Conservation (phyloP, 306 rosid species). For the Canavalia ensiformis region DNA sequence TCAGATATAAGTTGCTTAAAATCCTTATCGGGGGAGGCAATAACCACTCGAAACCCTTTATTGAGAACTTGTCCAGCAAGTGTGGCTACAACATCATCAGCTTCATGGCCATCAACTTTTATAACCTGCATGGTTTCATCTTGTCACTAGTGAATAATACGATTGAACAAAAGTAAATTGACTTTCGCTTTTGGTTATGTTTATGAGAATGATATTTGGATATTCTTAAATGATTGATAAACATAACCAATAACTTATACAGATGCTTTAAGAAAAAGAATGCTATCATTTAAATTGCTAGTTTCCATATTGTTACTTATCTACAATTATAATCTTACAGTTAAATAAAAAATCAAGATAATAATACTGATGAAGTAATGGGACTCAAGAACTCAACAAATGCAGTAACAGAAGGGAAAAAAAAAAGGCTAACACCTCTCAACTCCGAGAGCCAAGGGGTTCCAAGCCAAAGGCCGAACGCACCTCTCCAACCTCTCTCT, state of each 20-base stretch:
- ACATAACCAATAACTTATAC: not conserved
- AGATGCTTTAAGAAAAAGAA: slow-evolving; percentile 4
- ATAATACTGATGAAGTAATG: not conserved
- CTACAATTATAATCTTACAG: not conserved
- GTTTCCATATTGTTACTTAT: not conserved
- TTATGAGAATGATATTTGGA: not conserved
- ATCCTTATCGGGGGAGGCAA: slow-evolving; percentile 98
- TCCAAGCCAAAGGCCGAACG: too few relatives aligned
- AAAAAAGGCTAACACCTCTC: too few relatives aligned
- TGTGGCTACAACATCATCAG: slow-evolving; percentile 96
- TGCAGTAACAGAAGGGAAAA: too few relatives aligned
- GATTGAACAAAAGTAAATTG: not conserved
- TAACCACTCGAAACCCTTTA: slow-evolving; percentile 69
- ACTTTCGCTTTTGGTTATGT: slow-evolving; percentile 7
- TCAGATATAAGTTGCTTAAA: slow-evolving; percentile 95
- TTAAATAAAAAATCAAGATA: slow-evolving; percentile 19
- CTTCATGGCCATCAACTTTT: slow-evolving; percentile 84
- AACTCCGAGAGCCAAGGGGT: too few relatives aligned
- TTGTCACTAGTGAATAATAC: slow-evolving; percentile 33
- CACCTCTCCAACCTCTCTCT: too few relatives aligned
- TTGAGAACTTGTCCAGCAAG: slow-evolving; percentile 75
- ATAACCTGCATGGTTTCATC: slow-evolving; percentile 61
- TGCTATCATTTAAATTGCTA: not conserved
- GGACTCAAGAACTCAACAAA: too few relatives aligned
- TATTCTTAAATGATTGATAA: slow-evolving; percentile 22